phyloP scores from a whole-genome alignment of 225 moss, liverwort and hornwort genomes.

The Pleurozium schreberi region DNA sequence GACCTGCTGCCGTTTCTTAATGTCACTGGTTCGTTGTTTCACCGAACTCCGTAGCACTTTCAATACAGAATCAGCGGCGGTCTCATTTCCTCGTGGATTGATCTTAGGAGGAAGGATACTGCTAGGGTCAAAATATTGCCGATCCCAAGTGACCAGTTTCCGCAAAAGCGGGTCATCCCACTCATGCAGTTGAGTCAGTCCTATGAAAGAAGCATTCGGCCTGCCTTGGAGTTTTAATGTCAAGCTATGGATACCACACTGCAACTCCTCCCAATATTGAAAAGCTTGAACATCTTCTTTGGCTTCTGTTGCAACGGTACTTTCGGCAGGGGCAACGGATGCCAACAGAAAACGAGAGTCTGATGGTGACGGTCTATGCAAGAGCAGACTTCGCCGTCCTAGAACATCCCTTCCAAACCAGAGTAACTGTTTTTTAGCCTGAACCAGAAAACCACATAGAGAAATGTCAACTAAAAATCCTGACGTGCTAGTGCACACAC shows the following conservation, averaged over 20 bases:
- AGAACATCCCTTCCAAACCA: conserved; percentile 97
- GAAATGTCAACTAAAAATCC: not conserved
- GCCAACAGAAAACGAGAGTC: conserved; percentile 73
- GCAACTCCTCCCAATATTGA: conserved; percentile 76
- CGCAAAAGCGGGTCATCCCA: conserved; percentile 64
- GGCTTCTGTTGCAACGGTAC: not conserved
- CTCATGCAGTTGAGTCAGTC: conserved; percentile 33
- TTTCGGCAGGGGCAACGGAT: conserved; percentile 58
- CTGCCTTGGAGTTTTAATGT: not conserved
- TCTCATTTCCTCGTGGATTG: not conserved
- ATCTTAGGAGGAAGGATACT: not conserved
- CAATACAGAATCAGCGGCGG: conserved; percentile 13
- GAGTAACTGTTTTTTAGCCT: conserved; percentile 59
- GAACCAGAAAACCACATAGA: not conserved
- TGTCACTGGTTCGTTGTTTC: conserved; percentile 43
- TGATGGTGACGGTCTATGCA: conserved; percentile 53
- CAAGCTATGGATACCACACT: conserved; percentile 72
- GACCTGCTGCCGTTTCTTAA: conserved; percentile 34
- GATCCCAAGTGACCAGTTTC: conserved; percentile 60
- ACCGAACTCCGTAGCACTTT: conserved; percentile 59
- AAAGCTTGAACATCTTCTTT: not conserved
- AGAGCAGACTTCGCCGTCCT: conserved; percentile 82
- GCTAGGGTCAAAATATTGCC: conserved; percentile 36
- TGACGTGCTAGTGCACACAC: not conserved
- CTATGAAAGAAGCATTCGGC: not conserved